Base-by-base conservation (phyloP, 805 yeast species). In the Saturnispora halmiae region DNA sequence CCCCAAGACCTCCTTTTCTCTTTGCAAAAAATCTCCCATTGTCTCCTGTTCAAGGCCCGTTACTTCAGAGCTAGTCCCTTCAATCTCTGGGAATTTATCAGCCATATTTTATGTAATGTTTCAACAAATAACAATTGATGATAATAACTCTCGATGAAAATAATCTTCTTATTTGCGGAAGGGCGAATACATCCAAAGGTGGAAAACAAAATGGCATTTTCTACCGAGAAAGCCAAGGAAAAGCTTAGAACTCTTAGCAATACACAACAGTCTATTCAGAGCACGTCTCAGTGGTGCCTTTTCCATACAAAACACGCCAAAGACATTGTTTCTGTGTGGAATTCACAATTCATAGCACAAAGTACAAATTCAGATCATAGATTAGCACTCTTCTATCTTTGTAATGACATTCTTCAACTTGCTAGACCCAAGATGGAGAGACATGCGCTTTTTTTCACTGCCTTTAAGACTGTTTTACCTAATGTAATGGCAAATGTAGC, bases 321-420 rank as follows among this genome's bases (percentile, higher is more conserved):
- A 2, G 65, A 67, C 22, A 66, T 74, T 24, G 83, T 48, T 11
- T 25, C 42, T 13, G 18, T 46, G 14, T 48, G 51, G 53, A 24
- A 40, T 10, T 26, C 35, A 11, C 19, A 31, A 18, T 46, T 46
- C 19, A 24, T 33, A 3, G 35, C 46, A 4, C 43, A 53, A 16
- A 44, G 37, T n/a, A 71, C 65, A 80, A 38, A 68, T 16, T 41
- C 47, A 13, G 44, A 40, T 19, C 34, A 38, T 9, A 34, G 46
- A 19, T 33, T 50, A 31, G 42, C 80, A 2, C 59, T 81, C 42
- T 66, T 85, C 19, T 85, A 85, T 52, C 63, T 85, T 11, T 79
- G 82, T 38, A 85, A 85, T 56, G 95, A 85, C 49, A 78, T 85
- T 18, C 80, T 84, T 1, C 95, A 85, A 58, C 82, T 82, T 54